These are phyloP conservation scores for Epichloe sp. DNA, from an alignment of 2,329 filamentous ascomycete species.

Conservation along the genomic window DNA sequence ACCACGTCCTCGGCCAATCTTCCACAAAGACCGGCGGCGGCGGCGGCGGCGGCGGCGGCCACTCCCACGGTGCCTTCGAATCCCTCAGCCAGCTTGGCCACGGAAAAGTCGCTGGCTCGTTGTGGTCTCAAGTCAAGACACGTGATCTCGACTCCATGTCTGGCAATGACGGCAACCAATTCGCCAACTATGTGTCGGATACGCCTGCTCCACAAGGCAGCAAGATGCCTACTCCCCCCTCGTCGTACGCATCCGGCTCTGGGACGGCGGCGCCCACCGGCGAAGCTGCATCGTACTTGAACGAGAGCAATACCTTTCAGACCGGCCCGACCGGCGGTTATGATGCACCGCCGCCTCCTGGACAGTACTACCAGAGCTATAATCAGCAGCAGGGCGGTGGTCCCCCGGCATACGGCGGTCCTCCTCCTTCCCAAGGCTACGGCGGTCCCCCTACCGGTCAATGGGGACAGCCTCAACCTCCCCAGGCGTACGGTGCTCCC, in stretches of 20 bases:
- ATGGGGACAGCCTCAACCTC: slow-evolving; percentile 8
- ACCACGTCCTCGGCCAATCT: slow-evolving; percentile 46
- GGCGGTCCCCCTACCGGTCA: slow-evolving; percentile 11
- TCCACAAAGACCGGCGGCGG: slow-evolving; percentile 18
- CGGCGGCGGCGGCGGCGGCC: slow-evolving; percentile 13
- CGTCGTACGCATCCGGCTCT: slow-evolving; percentile 16
- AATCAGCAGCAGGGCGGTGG: slow-evolving; percentile 9
- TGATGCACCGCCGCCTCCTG: slow-evolving; percentile 20
- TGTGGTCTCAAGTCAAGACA: slow-evolving; percentile 49
- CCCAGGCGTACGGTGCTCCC: slow-evolving; percentile 9
- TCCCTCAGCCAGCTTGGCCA: slow-evolving; percentile 34
- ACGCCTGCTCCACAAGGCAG: slow-evolving; percentile 24
- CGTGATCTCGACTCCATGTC: slow-evolving; percentile 44
- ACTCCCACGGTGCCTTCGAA: slow-evolving; percentile 31
- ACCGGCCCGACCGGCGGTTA: slow-evolving; percentile 14
- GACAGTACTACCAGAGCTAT: slow-evolving; percentile 21
- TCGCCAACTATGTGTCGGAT: slow-evolving; percentile 23
- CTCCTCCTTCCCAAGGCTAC: slow-evolving; percentile 9
- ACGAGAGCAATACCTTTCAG: slow-evolving; percentile 8
- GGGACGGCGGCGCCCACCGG: slow-evolving; percentile 20
- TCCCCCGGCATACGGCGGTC: slow-evolving; percentile 9
- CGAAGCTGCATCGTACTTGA: slow-evolving; percentile 19
- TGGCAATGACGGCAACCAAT: slow-evolving; percentile 29
- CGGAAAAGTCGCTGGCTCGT: slow-evolving; percentile 43
- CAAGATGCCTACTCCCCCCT: slow-evolving; percentile 15